Evolutionary conservation across 2,329 filamentous ascomycete genomes (phyloP).

Genomic region (Ascomycota sp.): DNA sequence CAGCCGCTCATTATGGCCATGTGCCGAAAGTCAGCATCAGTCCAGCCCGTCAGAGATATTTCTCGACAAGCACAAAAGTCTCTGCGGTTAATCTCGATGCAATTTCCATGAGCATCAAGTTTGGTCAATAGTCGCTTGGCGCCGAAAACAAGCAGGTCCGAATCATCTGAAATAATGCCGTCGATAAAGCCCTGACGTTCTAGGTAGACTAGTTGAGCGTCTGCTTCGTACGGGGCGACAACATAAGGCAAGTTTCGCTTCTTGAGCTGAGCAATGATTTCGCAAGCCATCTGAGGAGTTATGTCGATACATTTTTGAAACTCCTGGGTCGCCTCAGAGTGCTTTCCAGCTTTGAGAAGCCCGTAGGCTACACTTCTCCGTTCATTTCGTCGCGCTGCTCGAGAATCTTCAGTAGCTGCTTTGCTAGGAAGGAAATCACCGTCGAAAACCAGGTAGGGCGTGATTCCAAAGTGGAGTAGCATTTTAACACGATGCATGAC

Average conservation of each 20-base stretch:
- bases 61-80: constrained; percentile 81
- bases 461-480: constrained; percentile 81
- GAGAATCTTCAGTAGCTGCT: constrained; percentile 58
- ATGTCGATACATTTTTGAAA: constrained; percentile 91
- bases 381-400: constrained; percentile 53
- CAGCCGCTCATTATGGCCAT: constrained; percentile 97
- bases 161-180: constrained; percentile 89
- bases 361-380: constrained; percentile 56
- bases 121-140: constrained; percentile 81
- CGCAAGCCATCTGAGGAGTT: constrained; percentile 82
- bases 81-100: constrained; percentile 69
- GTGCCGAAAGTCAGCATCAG: constrained; percentile 67
- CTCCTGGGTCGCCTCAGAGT: constrained; percentile 58
- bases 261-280: constrained; percentile 81
- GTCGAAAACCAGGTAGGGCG: constrained; percentile 89
- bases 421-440: constrained; percentile 91
- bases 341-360: constrained; percentile 59
- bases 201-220: constrained; percentile 87
- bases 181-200: constrained; percentile 65
- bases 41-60: constrained; percentile 76
- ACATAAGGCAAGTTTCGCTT: constrained; percentile 59
- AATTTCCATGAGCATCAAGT: constrained; percentile 79
- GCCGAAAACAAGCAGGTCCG: constrained; percentile 85
- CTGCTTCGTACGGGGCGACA: constrained; percentile 91
- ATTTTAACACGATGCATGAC: constrained; percentile 79